Percentiles rank a stretch among this genome's conserved stretches.
Conservation (phyloP, 116 monocot species). For the Trichopus zeylanicus region DNA sequence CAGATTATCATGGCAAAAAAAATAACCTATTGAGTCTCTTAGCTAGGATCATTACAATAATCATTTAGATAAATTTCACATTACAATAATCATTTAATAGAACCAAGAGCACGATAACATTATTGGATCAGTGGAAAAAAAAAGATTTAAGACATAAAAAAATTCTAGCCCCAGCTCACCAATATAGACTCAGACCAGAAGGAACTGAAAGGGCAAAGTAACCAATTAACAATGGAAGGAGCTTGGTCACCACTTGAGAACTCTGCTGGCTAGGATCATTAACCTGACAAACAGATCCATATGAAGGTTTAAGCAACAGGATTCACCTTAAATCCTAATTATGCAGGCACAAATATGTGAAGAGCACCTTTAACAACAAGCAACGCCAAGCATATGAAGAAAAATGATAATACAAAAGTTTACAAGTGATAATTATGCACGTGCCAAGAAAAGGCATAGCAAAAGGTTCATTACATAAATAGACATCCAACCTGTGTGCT, state of each 20-base stretch:
- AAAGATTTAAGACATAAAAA: too few species aligned
- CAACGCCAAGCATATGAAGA: not conserved
- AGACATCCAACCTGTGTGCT: too few species aligned
- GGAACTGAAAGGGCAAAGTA: constrained; percentile 96
- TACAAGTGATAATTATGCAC: too few species aligned
- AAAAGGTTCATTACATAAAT: too few species aligned
- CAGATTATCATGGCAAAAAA: too few species aligned
- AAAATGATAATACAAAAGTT: not conserved
- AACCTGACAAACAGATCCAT: constrained; percentile 30
- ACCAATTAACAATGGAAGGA: constrained; percentile 87
- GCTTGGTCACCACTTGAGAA: constrained; percentile 66
- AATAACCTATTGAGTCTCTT: too few species aligned
- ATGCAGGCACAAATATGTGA: not conserved
- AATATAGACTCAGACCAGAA: constrained; percentile 86
- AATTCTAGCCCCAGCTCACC: constrained; percentile 50
- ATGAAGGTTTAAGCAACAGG: not conserved
- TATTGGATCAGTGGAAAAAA: too few species aligned
- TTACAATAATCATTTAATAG: too few species aligned
- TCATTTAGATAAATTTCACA: too few species aligned
- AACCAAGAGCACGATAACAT: too few species aligned
- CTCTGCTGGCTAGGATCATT: constrained; percentile 70
- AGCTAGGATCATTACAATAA: too few species aligned
- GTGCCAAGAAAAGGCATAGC: too few species aligned
- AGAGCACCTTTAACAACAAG: not conserved
- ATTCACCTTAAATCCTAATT: not conserved